Evolutionary conservation across 2,329 filamentous ascomycete species (phyloP).

Genomic region (Botrytis cinerea): DNA sequence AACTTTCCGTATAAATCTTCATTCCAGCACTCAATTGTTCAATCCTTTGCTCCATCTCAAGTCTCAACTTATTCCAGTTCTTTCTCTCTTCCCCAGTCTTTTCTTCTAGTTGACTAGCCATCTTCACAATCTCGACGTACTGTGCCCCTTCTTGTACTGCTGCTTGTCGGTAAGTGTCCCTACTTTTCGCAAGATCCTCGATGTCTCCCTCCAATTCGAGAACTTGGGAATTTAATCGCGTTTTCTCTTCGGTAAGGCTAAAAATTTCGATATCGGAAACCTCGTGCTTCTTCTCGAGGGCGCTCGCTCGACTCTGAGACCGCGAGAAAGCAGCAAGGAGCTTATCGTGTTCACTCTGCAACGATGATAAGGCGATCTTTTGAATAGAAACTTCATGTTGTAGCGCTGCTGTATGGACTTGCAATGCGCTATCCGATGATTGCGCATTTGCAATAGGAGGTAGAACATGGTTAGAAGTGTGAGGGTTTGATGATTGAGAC

Average conservation of each 20-base stretch:
- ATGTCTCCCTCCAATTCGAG: slow-evolving; percentile 51
- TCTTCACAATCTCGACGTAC: slow-evolving; percentile 42
- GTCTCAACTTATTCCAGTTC: slow-evolving; percentile 36
- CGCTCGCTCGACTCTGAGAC: slow-evolving; percentile 51
- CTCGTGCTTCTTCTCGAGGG: slow-evolving; percentile 53
- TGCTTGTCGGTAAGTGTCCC: slow-evolving; percentile 47
- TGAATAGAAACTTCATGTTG: slow-evolving; percentile 57
- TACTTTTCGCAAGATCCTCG: slow-evolving; percentile 50
- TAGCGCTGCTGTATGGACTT: slow-evolving; percentile 42
- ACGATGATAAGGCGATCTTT: slow-evolving; percentile 52
- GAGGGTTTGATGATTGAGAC: slow-evolving; percentile 30
- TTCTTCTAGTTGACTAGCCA: slow-evolving; percentile 39
- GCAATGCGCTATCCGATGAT: slow-evolving; percentile 36
- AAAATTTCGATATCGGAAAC: slow-evolving; percentile 55
- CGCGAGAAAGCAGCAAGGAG: slow-evolving; percentile 54
- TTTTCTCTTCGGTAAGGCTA: slow-evolving; percentile 52
- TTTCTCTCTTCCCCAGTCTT: slow-evolving; percentile 38
- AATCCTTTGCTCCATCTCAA: slow-evolving; percentile 39
- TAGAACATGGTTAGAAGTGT: slow-evolving; percentile 30
- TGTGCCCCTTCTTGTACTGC: slow-evolving; percentile 41
- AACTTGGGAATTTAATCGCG: slow-evolving; percentile 50
- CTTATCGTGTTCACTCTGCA: slow-evolving; percentile 56
- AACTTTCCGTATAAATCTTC: background rate
- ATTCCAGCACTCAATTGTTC: slow-evolving; percentile 29
- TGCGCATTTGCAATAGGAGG: slow-evolving; percentile 35